Evolutionary conservation across 2,329 filamentous ascomycete species (phyloP), one percentile per base, ranked within the genome.

Genomic region (Pestalotiopsis sp.): DNA sequence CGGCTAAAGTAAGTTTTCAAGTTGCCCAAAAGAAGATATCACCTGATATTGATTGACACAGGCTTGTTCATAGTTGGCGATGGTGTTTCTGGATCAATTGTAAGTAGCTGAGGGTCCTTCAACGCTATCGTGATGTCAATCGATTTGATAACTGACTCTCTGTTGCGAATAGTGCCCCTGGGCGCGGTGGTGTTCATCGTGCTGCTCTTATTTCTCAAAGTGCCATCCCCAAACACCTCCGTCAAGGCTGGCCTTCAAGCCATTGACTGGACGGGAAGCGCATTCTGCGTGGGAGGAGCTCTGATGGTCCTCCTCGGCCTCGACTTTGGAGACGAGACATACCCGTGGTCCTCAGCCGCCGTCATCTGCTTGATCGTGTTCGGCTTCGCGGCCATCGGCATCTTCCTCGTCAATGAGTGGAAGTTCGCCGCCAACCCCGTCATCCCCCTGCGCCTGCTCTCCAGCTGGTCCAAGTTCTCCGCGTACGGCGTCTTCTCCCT

Each of bases 241-340:
- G 78, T 93, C 2, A 79, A 82, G 69, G 81, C 87, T 52, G 91
- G 91, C 0, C 79, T 93, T 9, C 87, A 87, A 70, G 88, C 88
- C 0, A 83, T 89, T 25, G 87, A 89, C 74, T 89, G 87, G 86
- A 70, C 82, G 5, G 92, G 92, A 1, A 89, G 87, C 1, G 67
- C 91, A 12, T 82, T 87, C 2, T 86, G 94, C 70, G 83, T 93
- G 6, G 88, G 88, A 31, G 89, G 86, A 4, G 90, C 89, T 0
- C 78, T 93, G 61, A 92, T 94, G 89, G 80, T 94, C 20, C 84
- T 94, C 1, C 84, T 93, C 14, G 91, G 90, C 2, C 84, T 94
- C 25, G 89, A 93, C 72, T 89, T 91, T 66, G 92, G 92, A 13
- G 92, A 91, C 20, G 85, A 89, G 25, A 83, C 83, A 2, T 82